Conservation (phyloP, 768 basidiomycete genomes). For the Tulasnella sp. region DNA sequence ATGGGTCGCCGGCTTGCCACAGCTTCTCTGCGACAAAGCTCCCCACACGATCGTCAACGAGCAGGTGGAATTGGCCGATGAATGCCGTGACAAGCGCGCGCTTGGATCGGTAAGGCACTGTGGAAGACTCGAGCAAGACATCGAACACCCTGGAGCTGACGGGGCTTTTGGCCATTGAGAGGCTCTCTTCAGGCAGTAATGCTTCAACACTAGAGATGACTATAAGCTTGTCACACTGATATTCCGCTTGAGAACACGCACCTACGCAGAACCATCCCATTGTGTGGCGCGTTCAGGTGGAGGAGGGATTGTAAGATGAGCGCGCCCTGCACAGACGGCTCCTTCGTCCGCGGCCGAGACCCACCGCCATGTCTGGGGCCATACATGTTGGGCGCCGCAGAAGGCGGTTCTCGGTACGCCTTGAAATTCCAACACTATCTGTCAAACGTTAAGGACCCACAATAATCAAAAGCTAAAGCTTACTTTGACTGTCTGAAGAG, state of each 20-base stretch:
- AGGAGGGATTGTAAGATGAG: slow-evolving; percentile 77
- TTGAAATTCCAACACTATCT: background rate
- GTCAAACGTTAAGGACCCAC: background rate
- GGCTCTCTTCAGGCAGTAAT: slow-evolving; percentile 46
- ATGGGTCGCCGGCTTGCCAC: slow-evolving; percentile 86
- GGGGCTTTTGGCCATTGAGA: slow-evolving; percentile 49
- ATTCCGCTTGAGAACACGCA: too few relatives aligned
- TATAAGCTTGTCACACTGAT: too few relatives aligned
- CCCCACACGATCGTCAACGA: slow-evolving; percentile 85
- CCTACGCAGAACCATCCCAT: slow-evolving; percentile 61
- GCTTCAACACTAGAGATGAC: slow-evolving; percentile 45
- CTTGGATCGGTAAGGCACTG: slow-evolving; percentile 52
- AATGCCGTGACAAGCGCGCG: slow-evolving; percentile 62
- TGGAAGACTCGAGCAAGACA: slow-evolving; percentile 50
- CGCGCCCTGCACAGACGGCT: slow-evolving; percentile 73
- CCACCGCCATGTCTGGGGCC: slow-evolving; percentile 17
- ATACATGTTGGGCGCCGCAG: slow-evolving; percentile 21
- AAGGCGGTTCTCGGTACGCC: background rate
- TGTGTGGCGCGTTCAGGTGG: slow-evolving; percentile 52
- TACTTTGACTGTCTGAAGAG: slow-evolving; percentile 42
- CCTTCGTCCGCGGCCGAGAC: slow-evolving; percentile 28
- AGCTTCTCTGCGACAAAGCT: slow-evolving; percentile 84
- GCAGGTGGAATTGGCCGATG: slow-evolving; percentile 63
- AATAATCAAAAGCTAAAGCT: background rate
- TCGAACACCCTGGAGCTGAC: slow-evolving; percentile 75